phyloP scores from a whole-genome alignment of 2,329 filamentous ascomycete species.

The Ceratocystis papillata region DNA sequence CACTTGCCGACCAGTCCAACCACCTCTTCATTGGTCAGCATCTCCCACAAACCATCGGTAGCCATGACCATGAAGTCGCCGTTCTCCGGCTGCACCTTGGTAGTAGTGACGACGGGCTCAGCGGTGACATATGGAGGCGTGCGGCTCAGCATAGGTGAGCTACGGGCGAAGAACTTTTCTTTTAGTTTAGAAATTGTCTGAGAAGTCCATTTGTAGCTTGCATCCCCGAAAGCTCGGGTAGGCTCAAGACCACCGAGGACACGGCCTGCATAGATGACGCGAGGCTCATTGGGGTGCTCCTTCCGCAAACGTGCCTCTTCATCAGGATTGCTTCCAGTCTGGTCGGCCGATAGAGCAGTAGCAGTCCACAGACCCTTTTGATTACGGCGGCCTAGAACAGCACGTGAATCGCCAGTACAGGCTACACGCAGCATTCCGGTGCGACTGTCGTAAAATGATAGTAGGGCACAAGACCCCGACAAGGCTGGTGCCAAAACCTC shows the following conservation, averaged over 20 bases:
- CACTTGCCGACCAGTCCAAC: conserved; percentile 93
- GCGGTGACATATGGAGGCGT: conserved; percentile 96
- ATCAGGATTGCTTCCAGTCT: conserved; percentile 79
- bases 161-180: conserved; percentile 75
- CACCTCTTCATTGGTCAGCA: conserved; percentile 97
- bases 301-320: conserved; percentile 73
- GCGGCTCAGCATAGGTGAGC: conserved; percentile 63
- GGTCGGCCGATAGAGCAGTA: conserved; percentile 78
- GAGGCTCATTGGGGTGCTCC: conserved; percentile 79
- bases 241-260: conserved; percentile 88
- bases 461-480: conserved; percentile 90
- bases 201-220: conserved; percentile 88
- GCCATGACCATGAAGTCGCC: conserved; percentile 95
- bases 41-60: conserved; percentile 96
- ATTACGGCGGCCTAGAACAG: conserved; percentile 73
- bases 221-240: conserved; percentile 88
- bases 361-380: conserved; percentile 83
- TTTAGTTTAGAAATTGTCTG: conserved; percentile 77
- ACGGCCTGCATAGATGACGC: conserved; percentile 79
- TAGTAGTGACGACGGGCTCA: conserved; percentile 88
- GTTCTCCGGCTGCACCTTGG: conserved; percentile 75
- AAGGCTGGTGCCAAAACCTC: conserved; percentile 85
- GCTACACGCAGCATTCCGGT: conserved; percentile 85
- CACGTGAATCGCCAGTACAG: conserved; percentile 91
- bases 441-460: conserved; percentile 89